Conservation (phyloP, 2,329 filamentous ascomycete species). For the Diaporthe sp. region DNA sequence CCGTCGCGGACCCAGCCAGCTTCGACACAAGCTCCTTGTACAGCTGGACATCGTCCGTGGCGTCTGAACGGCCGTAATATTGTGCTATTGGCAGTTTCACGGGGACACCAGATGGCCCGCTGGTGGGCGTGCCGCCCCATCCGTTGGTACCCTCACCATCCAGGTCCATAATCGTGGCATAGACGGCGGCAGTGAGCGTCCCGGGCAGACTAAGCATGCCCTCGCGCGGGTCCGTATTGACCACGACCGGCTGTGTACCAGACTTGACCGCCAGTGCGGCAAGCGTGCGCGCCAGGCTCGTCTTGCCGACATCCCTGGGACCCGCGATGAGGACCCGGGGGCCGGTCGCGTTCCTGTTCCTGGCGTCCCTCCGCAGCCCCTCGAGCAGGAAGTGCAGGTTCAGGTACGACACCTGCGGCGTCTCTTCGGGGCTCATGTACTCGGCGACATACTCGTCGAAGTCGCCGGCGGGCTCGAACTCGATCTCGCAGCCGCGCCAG, state of each 20-base stretch:
- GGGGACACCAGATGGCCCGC: constrained; percentile 87
- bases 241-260: constrained; percentile 81
- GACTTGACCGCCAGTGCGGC: constrained; percentile 83
- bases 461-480: constrained; percentile 75
- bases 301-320: constrained; percentile 84
- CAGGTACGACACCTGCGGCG: constrained; percentile 82
- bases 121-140: constrained; percentile 92
- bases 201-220: constrained; percentile 83
- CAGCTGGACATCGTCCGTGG: constrained; percentile 78
- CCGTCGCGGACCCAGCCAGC: constrained; percentile 83
- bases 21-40: constrained; percentile 82
- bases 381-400: constrained; percentile 93
- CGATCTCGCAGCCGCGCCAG: constrained; percentile 89
- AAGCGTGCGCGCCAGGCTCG: constrained; percentile 81
- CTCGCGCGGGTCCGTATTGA: constrained; percentile 88
- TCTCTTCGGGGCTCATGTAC: constrained; percentile 78
- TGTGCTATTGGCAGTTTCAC: constrained; percentile 94
- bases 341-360: constrained; percentile 62
- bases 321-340: constrained; percentile 90
- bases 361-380: constrained; percentile 71
- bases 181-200: constrained; percentile 86
- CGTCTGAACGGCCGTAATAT: constrained; percentile 81
- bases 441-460: constrained; percentile 70
- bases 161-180: constrained; percentile 88
- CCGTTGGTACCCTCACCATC: constrained; percentile 78